Base-by-base conservation (phyloP, 1,284 basidiomycete genomes). In the Spongispora temasekensis region DNA sequence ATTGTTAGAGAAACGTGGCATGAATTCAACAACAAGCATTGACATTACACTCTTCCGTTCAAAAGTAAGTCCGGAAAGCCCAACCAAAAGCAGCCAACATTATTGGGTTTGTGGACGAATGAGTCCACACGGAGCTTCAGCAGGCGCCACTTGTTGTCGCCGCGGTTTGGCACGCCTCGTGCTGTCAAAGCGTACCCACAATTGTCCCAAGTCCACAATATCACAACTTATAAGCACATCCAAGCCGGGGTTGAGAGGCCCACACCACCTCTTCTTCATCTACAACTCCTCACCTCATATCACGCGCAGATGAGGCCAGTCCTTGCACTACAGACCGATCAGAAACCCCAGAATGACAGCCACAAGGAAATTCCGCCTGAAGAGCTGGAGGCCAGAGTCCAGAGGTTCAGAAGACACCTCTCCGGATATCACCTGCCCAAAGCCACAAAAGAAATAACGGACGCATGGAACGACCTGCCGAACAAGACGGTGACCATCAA, bases 111-210 rank as follows among this genome's bases (percentile, higher is more conserved):
- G 34, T n/a, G 28, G 50, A 52, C n/a, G 35, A 46, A 42, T 55
- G 37, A 7, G 30, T n/a, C 46, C 51, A 8, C 35, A 28, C 46
- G 55, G 60, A 53, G 46, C 27, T 53, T 55, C 32, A n/a, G 48
- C 50, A 48, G 59, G 51, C 42, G 61, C 66, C 66, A 67, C 57
- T 68, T 58, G 58, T 60, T 53, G 63, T 34, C 27, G n/a, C 25
- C 50, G 40, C 56, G 57, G 53, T 60, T 69, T 69, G 64, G 21
- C 50, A 58, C 17, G 67, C 65, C 72, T 74, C 72, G 66, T 71
- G 72, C 51, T 28, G 54, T 54, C 61, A 68, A 71, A 70, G 69
- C 69, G 32, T 30, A 19, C 63, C 68, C 57, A 64, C 59, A 60
- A 61, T 59, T 64, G 70, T 71, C 63, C 71, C 62, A 56, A 27